phyloP scores from a whole-genome alignment of 768 basidiomycete species.

The Lactarius trivialis region DNA sequence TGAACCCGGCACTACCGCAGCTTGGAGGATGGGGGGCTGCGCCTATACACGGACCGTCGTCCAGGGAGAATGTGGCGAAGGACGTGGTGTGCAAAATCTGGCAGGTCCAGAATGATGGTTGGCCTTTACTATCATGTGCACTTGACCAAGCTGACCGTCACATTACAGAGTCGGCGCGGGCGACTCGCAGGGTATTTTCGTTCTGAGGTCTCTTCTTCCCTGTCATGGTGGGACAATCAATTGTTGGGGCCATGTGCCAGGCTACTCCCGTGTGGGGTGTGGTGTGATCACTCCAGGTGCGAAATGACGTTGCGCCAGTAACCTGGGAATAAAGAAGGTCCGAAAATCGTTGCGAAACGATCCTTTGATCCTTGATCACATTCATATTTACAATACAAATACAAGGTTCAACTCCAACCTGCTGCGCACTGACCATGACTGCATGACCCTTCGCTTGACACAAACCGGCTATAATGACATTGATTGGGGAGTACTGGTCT shows the following conservation, averaged over 20 bases:
- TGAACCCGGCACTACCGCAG: not conserved
- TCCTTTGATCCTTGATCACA: not conserved
- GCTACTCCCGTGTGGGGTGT: not conserved
- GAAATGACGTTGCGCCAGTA: not conserved
- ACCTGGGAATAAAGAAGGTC: slow-evolving; percentile 1
- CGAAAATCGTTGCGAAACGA: not conserved
- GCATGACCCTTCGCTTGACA: not conserved
- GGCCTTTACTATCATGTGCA: too few species aligned
- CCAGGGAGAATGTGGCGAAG: not conserved
- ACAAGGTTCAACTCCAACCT: slow-evolving; percentile 7
- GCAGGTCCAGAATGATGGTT: not conserved
- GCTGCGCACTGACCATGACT: not conserved
- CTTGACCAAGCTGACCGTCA: not conserved
- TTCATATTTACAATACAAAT: slow-evolving; percentile 10
- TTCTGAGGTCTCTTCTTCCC: not conserved
- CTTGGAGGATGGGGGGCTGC: not conserved
- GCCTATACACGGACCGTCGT: not conserved
- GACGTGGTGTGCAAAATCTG: slow-evolving; percentile 4
- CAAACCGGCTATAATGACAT: slow-evolving; percentile 7
- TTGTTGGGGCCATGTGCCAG: not conserved
- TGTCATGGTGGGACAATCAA: not conserved
- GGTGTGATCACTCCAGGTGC: too few species aligned
- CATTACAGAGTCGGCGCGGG: not conserved
- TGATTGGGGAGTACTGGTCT: slow-evolving; percentile 3
- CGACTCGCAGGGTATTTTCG: not conserved